Conservation (phyloP, 352 stramenopile species). For the Globisporangium splendens region DNA sequence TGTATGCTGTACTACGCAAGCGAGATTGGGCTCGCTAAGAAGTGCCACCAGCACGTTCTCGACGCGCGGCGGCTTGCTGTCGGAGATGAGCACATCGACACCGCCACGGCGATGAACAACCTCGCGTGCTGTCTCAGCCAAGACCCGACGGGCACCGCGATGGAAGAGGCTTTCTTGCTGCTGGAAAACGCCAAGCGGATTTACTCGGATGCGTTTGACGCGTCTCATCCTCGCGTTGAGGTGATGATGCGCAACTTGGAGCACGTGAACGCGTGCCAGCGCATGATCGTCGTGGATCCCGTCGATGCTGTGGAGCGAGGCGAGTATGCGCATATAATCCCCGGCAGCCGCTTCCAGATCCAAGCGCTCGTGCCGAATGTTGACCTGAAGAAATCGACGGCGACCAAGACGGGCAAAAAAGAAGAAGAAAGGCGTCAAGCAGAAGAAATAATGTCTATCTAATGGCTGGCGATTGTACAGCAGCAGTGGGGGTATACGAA, state of each 20-base stretch:
- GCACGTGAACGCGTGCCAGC: conserved; percentile 33
- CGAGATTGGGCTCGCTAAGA: conserved; percentile 41
- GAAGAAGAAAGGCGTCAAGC: conserved; percentile 27
- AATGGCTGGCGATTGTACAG: no score
- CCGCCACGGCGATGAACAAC: conserved; percentile 73
- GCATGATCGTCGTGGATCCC: conserved; percentile 41
- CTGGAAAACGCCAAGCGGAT: conserved; percentile 46
- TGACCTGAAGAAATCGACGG: conserved; percentile 9
- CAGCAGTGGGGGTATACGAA: no score
- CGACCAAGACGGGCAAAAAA: conserved; percentile 23
- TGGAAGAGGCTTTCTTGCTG: conserved; percentile 58
- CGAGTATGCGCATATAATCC: conserved; percentile 63
- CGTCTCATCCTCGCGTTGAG: conserved; percentile 37
- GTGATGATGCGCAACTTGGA: conserved; percentile 48
- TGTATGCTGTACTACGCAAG: conserved; percentile 55
- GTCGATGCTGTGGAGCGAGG: conserved; percentile 36
- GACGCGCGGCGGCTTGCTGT: conserved; percentile 25
- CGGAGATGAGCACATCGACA: conserved; percentile 44
- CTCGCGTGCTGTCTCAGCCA: conserved; percentile 65
- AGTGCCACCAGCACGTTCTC: conserved; percentile 56
- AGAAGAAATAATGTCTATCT: conserved; percentile 30
- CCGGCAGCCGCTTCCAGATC: conserved; percentile 62
- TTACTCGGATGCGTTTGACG: conserved; percentile 42
- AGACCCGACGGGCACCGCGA: conserved; percentile 17
- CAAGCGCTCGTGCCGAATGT: conserved; percentile 40